phyloP scores from a whole-genome alignment of 2,329 filamentous ascomycete species.

The Rutstroemia sp. region DNA sequence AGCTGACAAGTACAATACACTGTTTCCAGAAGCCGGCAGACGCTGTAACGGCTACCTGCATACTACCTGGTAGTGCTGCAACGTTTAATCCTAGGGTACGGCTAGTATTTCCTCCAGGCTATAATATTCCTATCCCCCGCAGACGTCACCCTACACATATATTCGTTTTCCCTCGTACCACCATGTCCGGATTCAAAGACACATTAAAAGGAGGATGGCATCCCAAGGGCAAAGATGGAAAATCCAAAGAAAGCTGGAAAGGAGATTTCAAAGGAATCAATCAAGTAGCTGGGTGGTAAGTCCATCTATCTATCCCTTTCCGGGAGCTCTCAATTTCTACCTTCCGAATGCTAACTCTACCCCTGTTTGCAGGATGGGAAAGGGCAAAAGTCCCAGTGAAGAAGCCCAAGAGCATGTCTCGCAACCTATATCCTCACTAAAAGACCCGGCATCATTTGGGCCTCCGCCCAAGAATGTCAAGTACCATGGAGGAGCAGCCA shows the following conservation, averaged over 20 bases:
- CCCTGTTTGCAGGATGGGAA: conserved; percentile 23
- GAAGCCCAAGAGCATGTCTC: conserved; percentile 21
- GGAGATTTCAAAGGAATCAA: conserved; percentile 33
- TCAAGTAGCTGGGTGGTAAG: conserved; percentile 29
- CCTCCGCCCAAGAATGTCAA: conserved; percentile 53
- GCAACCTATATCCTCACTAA: conserved; percentile 50
- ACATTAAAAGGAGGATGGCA: conserved; percentile 46
- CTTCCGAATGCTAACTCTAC: background rate
- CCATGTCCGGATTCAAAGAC: conserved; percentile 33
- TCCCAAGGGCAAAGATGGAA: conserved; percentile 44
- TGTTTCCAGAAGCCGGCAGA: background rate
- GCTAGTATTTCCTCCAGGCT: background rate
- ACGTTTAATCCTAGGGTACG: background rate
- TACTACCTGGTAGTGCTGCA: background rate
- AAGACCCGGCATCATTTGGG: conserved; percentile 57
- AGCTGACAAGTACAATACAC: too few species aligned
- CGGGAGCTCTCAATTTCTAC: background rate
- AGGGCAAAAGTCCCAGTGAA: conserved; percentile 23
- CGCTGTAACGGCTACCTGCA: background rate
- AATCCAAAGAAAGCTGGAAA: conserved; percentile 42
- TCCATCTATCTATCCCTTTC: background rate
- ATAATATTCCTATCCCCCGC: background rate
- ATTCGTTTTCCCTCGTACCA: background rate
- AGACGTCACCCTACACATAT: background rate
- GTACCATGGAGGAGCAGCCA: conserved; percentile 25